Evolutionary conservation across 179 eudicot genomes (phyloP), one percentile per base, ranked within the genome.

Genomic region (Nepenthes alata): DNA sequence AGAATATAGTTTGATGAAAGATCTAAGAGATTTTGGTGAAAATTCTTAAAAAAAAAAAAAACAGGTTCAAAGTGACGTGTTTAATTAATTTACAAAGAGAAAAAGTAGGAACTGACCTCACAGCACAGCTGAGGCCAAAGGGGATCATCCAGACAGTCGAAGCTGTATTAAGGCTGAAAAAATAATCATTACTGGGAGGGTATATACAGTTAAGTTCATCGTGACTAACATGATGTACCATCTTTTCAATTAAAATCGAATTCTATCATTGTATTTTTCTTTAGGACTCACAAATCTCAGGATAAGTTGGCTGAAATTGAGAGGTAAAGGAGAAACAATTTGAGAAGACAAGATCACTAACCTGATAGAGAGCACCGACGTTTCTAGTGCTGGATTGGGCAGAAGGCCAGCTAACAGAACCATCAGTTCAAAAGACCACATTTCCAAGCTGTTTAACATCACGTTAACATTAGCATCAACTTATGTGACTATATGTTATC

Each of bases 351-450:
- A 53, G 25, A 25, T 0, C 37, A 39, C 59, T 50, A 53, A 83
- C 97, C 90, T 58, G 60, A 90, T 82, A 14, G 97, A 88, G 55
- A 90, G 88, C 62, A 79, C 94, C 2, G 97, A 90, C 54, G 95
- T 85, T 74, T 90, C 86, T 16, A 90, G 67, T 67, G 69, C 59
- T 34, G 97, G 97, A 74, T 90, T 81, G 3, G 96, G 90, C 55
- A 90, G 88, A 67, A 88, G 88, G 53, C 97, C 97, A 54, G 93
- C 78, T 56, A 83, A 71, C 36, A 88, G 78, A 60, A 85, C 88
- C 82, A 88, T 79, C 86, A 83, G 55, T 53, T 90, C 90, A 64
- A 90, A 88, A 47, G 97, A 88, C 97, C 97, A 90, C 55, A 53
- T 60, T 60, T 88, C 85, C 75, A 87, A 70, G 77, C 97, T 89